These are phyloP conservation scores for Haplosporangium sp. DNA, from an alignment of 371 early-diverging fungal genomes.

Conservation along the genomic window DNA sequence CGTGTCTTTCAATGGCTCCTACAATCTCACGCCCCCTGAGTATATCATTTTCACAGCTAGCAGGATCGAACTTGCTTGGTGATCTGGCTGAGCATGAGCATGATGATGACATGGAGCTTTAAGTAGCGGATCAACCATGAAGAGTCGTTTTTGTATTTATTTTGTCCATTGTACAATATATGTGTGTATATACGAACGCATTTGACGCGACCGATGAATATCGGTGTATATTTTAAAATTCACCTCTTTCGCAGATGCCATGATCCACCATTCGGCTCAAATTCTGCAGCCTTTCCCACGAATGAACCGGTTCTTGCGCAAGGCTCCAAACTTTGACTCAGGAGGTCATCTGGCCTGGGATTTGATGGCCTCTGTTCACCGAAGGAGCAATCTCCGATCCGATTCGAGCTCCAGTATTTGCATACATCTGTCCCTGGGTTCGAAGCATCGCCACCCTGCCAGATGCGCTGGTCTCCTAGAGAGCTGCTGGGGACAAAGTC, in stretches of 20 bases:
- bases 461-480: conserved; percentile 13
- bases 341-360: conserved; percentile 33
- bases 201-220: neutral
- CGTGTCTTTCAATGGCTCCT: conserved; percentile 44
- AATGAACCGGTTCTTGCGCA: conserved; percentile 32
- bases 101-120: conserved; percentile 54
- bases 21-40: conserved; percentile 39
- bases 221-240: conserved; percentile 1
- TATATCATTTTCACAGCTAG: conserved; percentile 42
- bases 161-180: neutral
- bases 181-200: neutral
- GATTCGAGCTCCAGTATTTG: conserved; percentile 70
- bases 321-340: conserved; percentile 47
- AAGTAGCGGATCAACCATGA: neutral
- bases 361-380: conserved; percentile 44
- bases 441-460: conserved; percentile 66
- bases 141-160: neutral
- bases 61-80: conserved; percentile 34
- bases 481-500: conserved; percentile 14
- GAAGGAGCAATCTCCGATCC: conserved; percentile 66
- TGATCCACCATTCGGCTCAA: conserved; percentile 17
- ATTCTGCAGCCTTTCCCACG: conserved; percentile 37
- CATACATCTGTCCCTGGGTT: conserved; percentile 62
- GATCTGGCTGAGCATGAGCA: conserved; percentile 46
- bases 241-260: conserved; percentile 28